Evolutionary conservation across 176 grass and related monocot genomes (phyloP), one percentile per base, ranked within the genome.

Genomic region (Oryza rufipogon): DNA sequence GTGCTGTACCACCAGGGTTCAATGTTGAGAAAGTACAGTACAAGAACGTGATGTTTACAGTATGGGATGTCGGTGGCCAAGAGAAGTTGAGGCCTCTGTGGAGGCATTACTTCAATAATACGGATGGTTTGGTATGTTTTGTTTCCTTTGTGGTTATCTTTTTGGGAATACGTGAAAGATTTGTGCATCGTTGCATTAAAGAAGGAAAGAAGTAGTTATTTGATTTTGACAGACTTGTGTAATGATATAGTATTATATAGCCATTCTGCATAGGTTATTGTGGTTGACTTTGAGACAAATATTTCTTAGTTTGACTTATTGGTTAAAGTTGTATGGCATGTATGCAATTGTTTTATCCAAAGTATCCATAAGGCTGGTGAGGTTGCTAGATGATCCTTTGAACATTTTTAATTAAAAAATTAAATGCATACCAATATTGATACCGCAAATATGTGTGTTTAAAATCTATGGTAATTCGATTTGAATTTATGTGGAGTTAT

Each of bases 21-120:
- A 94, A 94, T 74, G 92, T 94, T 13, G 92, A 94, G 82, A 94
- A 94, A 87, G 87, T 94, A 80, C 89, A 94, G 79, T 94, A 92
- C 76, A 94, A 92, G 75, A 94, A 94, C 81, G 85, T 94, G 64
- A 76, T 92, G 48, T 92, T 94, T 91, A 94, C 92, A 47, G 89
- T 94, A 23, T 94, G 92, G 89, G 92, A 94, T 92, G 92, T 94
- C 52, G 92, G 92, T 32, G 92, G 92, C 78, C 92, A 94, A 88
- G 92, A 94, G 66, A 94, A 94, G 64, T 67, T 94, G 82, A 90
- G 92, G 75, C 92, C 92, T 66, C 77, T 94, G 79, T 94, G 90
- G 92, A 90, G 92, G 71, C 92, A 94, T 64, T 94, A 94, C 75
- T 94, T 94, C 72, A 94, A 90, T 73, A 92, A 94, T 46, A 94